Evolutionary conservation across 805 yeast species (phyloP), one percentile per base, ranked within the genome.

Genomic region (Lachancea quebecensis): DNA sequence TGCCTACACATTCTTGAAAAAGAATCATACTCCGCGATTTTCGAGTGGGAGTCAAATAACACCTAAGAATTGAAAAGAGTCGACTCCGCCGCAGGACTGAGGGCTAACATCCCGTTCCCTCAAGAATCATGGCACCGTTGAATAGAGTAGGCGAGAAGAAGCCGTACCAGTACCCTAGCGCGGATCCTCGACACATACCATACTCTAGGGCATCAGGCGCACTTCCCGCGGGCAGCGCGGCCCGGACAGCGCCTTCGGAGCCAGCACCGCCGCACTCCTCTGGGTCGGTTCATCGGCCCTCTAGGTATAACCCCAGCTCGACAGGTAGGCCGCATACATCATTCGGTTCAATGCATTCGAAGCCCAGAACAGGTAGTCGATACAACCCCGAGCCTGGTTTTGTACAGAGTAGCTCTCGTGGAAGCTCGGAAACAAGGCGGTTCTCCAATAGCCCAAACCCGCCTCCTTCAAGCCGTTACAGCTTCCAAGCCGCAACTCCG

Each of bases 241-340:
- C 21, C 12, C 35, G 15, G n/a, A 6, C 28, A 16, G 34, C 39
- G 29, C 28, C 27, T 16, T 17, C 36, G 18, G 32, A 12, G n/a
- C 10, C 40, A 14, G 27, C 15, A 30, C 42, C 30, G 6, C 42
- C 33, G 10, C 36, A 9, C 21, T 39, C 33, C 8, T 11, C 41
- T 8, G 17, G 18, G 9, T 25, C 39, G 4, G 45, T 29, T 1
- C 21, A 44, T 2, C 51, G 61, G 46, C 57, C 54, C 2, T 58
- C 64, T 3, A 47, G 66, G 29, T 61, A 61, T 41, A 58, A 60
- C 38, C 63, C 63, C n/a, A 49, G 44, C 21, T 46, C 58, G 12
- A 45, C 53, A 6, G 41, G 47, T 15, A 50, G 55, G 35, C 55
- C 58, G 14, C 29, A 39, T 14, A 39, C 55, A 7, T 32, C 46